Evolutionary conservation across 768 basidiomycete genomes (phyloP).

Genomic region (Tulasnella sp.): DNA sequence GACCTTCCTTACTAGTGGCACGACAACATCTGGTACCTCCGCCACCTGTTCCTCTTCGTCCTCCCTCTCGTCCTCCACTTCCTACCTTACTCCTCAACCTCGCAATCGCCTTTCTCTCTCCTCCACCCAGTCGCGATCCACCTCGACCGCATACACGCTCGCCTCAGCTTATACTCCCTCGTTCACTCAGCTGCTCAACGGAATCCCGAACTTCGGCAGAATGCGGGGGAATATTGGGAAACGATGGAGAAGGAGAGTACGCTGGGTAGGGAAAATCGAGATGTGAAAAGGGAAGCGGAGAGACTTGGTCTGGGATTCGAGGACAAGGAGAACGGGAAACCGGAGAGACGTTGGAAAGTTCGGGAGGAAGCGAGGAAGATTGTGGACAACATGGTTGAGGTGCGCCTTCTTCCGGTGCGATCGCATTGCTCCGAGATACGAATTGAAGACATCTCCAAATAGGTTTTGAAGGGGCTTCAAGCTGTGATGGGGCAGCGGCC

Average conservation of each 20-base stretch:
- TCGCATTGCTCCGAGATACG: not conserved
- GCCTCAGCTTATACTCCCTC: no score
- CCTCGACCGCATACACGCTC: no score
- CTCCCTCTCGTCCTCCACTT: no score
- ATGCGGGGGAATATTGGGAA: slow-evolving; percentile 55
- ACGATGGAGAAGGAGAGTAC: slow-evolving; percentile 51
- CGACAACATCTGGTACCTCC: no score
- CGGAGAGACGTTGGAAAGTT: not conserved
- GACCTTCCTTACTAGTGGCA: no score
- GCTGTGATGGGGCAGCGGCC: not conserved
- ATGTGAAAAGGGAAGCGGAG: slow-evolving; percentile 48
- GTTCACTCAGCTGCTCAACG: slow-evolving; percentile 57
- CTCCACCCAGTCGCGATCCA: no score
- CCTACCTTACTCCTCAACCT: no score
- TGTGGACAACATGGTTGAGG: not conserved
- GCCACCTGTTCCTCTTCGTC: no score
- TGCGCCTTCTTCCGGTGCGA: not conserved
- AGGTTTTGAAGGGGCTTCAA: not conserved
- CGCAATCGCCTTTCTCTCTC: no score
- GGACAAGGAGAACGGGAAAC: not conserved
- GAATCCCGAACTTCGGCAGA: slow-evolving; percentile 45
- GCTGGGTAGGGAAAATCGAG: slow-evolving; percentile 47
- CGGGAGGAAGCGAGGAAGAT: not conserved
- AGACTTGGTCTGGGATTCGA: no score
- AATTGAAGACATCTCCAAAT: not conserved